Evolutionary conservation across 78 protist genomes (phyloP), one percentile per base, ranked within the genome.

Genomic region (Dictyostelium brefeldianum): DNA sequence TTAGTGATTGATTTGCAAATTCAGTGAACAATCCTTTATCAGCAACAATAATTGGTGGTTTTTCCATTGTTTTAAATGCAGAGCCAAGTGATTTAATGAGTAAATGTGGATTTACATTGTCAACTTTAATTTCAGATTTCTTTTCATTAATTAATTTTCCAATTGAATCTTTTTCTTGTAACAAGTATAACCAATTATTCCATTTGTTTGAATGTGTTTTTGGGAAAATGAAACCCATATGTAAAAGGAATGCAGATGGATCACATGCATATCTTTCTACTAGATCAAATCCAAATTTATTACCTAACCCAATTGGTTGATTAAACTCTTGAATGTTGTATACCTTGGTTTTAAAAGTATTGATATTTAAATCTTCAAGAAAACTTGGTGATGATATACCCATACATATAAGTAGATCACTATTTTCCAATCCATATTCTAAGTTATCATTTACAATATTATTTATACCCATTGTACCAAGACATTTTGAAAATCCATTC

Each of bases 141-240:
- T 79, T 79, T 51, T 79, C 83, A 56, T 36, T 22, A 1, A 79
- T 56, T 11, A 79, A 41, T 25, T 9, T 17, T 8, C 73, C 14
- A 11, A 79, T 79, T 22, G 73, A 56, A 57, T 79, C 83, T 43
- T 79, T 79, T 46, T 79, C 83, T 36, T 56, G 22, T 25, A 79
- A 59, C 7, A 56, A 70, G 29, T 20, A 36, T 25, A 79, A 36
- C 83, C 83, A 79, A 31, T 51, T 56, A 6, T 51, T 29, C 73
- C 67, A 79, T 56, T 56, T 79, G 12, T 56, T 79, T 22, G 57
- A 25, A 56, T 27, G 41, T 5, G 41, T 1, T 8, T 56, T 51
- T 27, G 83, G 83, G 57, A 79, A 56, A 17, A 79, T n/a, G 27
- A 56, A 79, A 29, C 83, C 83, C 4, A 79, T n/a, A 41, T 79